Base-by-base conservation (phyloP, 495 filamentous ascomycete species). In the Talaromyces adpressus region DNA sequence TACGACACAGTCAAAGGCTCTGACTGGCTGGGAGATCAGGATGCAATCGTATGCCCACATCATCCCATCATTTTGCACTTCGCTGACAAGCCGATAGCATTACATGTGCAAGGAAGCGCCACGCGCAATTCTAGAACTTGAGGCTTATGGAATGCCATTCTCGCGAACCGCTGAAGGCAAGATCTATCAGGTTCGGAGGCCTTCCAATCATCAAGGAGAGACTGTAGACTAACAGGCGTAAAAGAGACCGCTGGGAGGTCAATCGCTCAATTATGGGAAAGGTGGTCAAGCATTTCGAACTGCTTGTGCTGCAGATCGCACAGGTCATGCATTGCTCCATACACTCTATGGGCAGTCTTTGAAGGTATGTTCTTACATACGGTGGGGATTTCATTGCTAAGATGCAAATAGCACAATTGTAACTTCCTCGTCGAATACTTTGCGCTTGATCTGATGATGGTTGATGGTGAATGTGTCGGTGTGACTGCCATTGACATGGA, bases 351-450 rank as follows among this genome's bases (percentile, higher is more conserved):
- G 94, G 71, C 94, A 97, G 83, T 97, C 93, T 62, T 84, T 98
- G 36, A 41, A 41, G 36, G 36, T 41, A 41, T 41, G 36, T 41
- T 41, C 3, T 41, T 16, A 1, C 11, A 16, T 4, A 4, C 14
- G 4, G 36, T 41, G 14, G 36, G 16, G 16, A 4, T 16, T 4
- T 16, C 1, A 39, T 39, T 11, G 4, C 36, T 39, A 39, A 39
- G n/a, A n/a, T 3, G 12, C 4, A 11, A 2, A 61, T 81, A 91
- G 70, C 91, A 98, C 81, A 95, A 96, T 81, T 96, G 93, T 69
- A 97, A 97, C 81, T 98, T 96, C 84, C 97, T 98, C 81, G 97
- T 98, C 72, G 93, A 98, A 81, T 98, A 91, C 84, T 98, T 98
- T 77, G 93, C 91, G 63, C 81, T 96, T 62, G 93, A 98, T 76